phyloP scores from a whole-genome alignment of 1,139 yeast species.

The Hemisphaericaspora xylanilytica region DNA sequence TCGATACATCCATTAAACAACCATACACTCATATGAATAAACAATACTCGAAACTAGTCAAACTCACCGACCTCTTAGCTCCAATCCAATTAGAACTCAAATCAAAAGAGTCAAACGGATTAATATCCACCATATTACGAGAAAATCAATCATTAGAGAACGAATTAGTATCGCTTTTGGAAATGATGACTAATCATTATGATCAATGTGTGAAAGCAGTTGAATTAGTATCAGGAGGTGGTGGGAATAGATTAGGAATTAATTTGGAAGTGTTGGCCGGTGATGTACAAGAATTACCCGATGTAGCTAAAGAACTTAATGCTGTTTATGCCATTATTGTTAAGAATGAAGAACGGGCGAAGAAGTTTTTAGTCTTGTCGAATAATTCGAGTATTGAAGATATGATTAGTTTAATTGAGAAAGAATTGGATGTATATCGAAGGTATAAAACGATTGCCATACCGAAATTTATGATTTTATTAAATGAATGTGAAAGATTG shows the following conservation, averaged over 20 bases:
- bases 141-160: conserved; percentile 58
- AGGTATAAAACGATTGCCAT: conserved; percentile 25
- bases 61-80: conserved; percentile 22
- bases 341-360: conserved; percentile 35
- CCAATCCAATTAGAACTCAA: conserved; percentile 21
- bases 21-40: conserved; percentile 18
- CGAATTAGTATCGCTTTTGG: conserved; percentile 67
- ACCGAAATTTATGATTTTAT: conserved; percentile 25
- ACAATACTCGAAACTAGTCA: conserved; percentile 17
- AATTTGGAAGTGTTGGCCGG: conserved; percentile 30
- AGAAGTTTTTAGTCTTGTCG: conserved; percentile 20
- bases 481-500: conserved; percentile 19
- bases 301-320: conserved; percentile 28
- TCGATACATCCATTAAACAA: conserved; percentile 16
- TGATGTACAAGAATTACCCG: conserved; percentile 36
- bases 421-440: conserved; percentile 20
- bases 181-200: conserved; percentile 75
- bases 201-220: conserved; percentile 64
- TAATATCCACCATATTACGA: conserved; percentile 22
- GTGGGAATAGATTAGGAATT: conserved; percentile 1
- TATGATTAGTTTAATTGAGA: conserved; percentile 15
- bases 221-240: conserved; percentile 14
- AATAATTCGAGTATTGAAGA: conserved; percentile 20
- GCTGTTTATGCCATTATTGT: conserved; percentile 38
- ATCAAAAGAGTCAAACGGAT: conserved; percentile 16